Evolutionary conservation across 768 basidiomycete species (phyloP).

Genomic region (Boletus tomentosulus): DNA sequence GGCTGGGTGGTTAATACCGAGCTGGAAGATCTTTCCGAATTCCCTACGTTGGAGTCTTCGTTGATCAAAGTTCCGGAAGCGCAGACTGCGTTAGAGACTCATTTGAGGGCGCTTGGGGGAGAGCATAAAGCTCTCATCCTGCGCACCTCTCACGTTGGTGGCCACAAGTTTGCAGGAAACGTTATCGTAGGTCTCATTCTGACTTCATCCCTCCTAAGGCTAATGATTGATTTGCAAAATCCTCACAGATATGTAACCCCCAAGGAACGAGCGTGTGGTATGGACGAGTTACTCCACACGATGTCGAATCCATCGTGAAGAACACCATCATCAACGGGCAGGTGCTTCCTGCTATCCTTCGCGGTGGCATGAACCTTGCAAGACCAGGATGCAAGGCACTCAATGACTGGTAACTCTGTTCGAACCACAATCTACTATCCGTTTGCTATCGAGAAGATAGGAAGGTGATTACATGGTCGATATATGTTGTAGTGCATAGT

Average conservation of each 20-base stretch:
- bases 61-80: constrained; percentile 33
- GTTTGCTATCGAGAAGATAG: neutral
- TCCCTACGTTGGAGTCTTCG: constrained; percentile 25
- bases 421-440: neutral
- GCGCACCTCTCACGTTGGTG: constrained; percentile 86
- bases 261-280: constrained; percentile 88
- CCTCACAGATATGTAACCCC: constrained; percentile 74
- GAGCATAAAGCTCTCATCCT: constrained; percentile 77
- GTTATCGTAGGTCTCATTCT: constrained; percentile 61
- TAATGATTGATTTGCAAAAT: neutral
- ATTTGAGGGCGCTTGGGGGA: constrained; percentile 43
- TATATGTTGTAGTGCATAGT: constrained; percentile 25
- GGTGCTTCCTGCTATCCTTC: constrained; percentile 78
- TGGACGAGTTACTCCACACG: constrained; percentile 87
- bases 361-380: constrained; percentile 80
- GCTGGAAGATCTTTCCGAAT: constrained; percentile 51
- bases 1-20: constrained; percentile 78
- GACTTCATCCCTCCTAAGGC: neutral
- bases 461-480: constrained; percentile 23
- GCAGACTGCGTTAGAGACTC: constrained; percentile 48
- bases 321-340: constrained; percentile 85
- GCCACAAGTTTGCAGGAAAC: constrained; percentile 91
- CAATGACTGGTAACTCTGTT: constrained; percentile 59
- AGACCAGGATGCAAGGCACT: constrained; percentile 64
- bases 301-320: constrained; percentile 79